Percentiles rank a stretch among this genome's conserved stretches.
Conservation (phyloP, 2,329 filamentous ascomycete genomes). For the Akanthomyces lecanii region DNA sequence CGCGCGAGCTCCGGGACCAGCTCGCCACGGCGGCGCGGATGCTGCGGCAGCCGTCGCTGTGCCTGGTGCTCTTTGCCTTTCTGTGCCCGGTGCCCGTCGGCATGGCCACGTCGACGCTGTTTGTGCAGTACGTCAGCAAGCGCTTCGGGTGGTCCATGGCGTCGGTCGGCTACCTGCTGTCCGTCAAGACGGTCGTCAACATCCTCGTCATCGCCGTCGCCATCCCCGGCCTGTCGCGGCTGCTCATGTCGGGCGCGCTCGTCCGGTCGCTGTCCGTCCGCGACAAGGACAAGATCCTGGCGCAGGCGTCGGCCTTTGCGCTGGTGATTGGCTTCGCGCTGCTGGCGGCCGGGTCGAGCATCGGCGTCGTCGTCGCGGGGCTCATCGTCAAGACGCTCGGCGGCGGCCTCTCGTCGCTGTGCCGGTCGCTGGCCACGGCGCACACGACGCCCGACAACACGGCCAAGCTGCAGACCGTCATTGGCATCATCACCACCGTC, state of each 20-base stretch:
- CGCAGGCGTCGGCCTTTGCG: constrained; percentile 22
- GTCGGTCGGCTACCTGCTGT: constrained; percentile 23
- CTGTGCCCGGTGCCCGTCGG: constrained; percentile 19
- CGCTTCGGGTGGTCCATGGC: constrained; percentile 24
- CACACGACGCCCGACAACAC: constrained; percentile 22
- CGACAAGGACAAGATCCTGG: constrained; percentile 25
- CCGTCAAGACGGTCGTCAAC: constrained; percentile 23
- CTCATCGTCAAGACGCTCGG: constrained; percentile 24
- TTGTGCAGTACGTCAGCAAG: constrained; percentile 27
- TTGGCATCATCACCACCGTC: constrained; percentile 25
- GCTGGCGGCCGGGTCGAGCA: constrained; percentile 19
- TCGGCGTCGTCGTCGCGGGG: constrained; percentile 22
- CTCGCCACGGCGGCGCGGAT: constrained; percentile 12
- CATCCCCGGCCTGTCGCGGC: constrained; percentile 21
- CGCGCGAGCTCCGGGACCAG: constrained; percentile 1
- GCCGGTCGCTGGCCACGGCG: constrained; percentile 21
- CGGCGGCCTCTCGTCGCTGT: constrained; percentile 21
- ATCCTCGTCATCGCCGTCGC: constrained; percentile 19
- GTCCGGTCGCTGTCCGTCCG: constrained; percentile 17
- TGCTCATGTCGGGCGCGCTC: constrained; percentile 10
- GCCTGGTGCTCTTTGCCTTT: constrained; percentile 19
- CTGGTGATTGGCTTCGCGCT: constrained; percentile 23
- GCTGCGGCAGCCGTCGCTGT: constrained; percentile 9
- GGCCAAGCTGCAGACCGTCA: constrained; percentile 27
- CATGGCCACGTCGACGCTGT: constrained; percentile 19